These are phyloP conservation scores for Acrodontium crateriforme DNA, from an alignment of 2,329 filamentous ascomycete genomes.

Conservation along the genomic window DNA sequence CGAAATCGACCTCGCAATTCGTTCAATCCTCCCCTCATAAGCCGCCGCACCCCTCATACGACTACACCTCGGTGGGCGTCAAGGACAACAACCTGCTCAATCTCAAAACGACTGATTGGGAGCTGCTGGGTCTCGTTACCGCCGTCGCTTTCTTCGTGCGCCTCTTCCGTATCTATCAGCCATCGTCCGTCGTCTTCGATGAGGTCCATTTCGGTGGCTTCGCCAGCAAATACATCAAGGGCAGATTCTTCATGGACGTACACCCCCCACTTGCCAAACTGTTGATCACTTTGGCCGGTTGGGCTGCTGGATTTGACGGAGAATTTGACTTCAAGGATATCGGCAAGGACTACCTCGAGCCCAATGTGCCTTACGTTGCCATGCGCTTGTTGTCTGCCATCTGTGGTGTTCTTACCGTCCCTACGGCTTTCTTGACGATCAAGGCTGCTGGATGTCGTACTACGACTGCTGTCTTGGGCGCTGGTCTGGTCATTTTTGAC, in stretches of 20 bases:
- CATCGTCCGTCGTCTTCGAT: conserved; percentile 92
- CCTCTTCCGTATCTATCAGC: conserved; percentile 91
- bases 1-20: conserved; percentile 1
- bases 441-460: conserved; percentile 85
- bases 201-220: conserved; percentile 99
- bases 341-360: conserved; percentile 94
- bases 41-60: conserved; percentile 17
- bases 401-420: conserved; percentile 75
- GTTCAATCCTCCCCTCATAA: conserved; percentile 19
- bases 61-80: conserved; percentile 67
- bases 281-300: conserved; percentile 87
- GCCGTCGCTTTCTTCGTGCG: conserved; percentile 65
- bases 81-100: conserved; percentile 85
- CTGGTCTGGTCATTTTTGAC: conserved; percentile 84
- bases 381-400: conserved; percentile 92
- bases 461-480: conserved; percentile 67
- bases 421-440: conserved; percentile 85
- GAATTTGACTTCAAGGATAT: conserved; percentile 99
- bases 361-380: conserved; percentile 87
- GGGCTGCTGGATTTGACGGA: conserved; percentile 87
- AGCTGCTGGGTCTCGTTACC: conserved; percentile 59
- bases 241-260: conserved; percentile 99
- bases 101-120: conserved; percentile 71
- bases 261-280: conserved; percentile 94
- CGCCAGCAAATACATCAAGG: conserved; percentile 98